Evolutionary conservation across 73 alveolate genomes (phyloP), one percentile per base, ranked within the genome.

Genomic region (Paramecium tetraurelia): DNA sequence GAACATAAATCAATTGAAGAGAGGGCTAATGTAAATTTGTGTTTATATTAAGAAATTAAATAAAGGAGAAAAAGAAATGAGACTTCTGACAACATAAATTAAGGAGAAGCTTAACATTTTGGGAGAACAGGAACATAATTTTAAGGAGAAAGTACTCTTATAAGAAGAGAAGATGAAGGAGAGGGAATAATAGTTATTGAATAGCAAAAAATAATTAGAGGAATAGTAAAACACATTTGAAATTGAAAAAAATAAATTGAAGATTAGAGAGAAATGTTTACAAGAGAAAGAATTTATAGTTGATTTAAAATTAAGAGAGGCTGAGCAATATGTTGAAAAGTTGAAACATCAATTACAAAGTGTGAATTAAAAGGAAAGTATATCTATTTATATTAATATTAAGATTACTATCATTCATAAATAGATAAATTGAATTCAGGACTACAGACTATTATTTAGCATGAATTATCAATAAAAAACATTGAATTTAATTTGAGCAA

Each of bases 361-460:
- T 77, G 33, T 43, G 12, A 71, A 71, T 21, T 31, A 77, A 50
- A 77, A 77, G 50, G 89, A 77, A 77, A 40, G 89, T 77, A 77
- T 3, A 40, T 8, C 10, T 41, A 1, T 8, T 21, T 41, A 1
- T 21, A 16, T n/a, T 21, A 43, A 9, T 40, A 77, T 41, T 24
- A 50, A 77, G 89, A 77, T 16, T 77, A 77, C 43, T 77, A 77
- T 77, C 89, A 77, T 46, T 36, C 9, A 46, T 77, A 77, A 77
- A 77, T 77, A 1, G 89, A 77, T 18, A 77, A 77, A 77, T 46
- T 77, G n/a, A 77, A 77, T 46, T n/a, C 14, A 43, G 89, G 89
- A 77, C 11, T 77, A 41, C 7, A 43, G 7, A 77, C 44, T 5
- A 40, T 77, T 8, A 21, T 77, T n/a, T 38, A 40, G 14, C 71